These are phyloP conservation scores for Cryphonectria parasitica DNA, from an alignment of 2,329 filamentous ascomycete species.

Conservation along the genomic window DNA sequence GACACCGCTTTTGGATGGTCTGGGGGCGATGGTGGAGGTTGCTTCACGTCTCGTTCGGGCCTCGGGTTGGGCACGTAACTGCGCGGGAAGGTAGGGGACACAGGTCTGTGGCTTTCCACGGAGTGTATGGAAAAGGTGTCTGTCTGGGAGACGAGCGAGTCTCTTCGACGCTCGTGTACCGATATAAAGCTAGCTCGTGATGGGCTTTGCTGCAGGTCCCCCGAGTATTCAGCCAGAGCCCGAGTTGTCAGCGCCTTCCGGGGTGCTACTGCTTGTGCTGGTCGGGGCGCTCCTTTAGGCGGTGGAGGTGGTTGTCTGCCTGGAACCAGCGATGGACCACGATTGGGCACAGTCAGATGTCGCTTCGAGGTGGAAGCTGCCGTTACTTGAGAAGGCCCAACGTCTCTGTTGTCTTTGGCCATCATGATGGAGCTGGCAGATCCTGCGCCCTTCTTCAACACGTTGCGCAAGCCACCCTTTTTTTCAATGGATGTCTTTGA, in stretches of 20 bases:
- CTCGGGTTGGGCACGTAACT: conserved; percentile 39
- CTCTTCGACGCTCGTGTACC: conserved; percentile 53
- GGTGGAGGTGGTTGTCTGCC: conserved; percentile 41
- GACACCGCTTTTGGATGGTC: conserved; percentile 39
- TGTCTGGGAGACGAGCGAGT: conserved; percentile 60
- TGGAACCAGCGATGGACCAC: conserved; percentile 38
- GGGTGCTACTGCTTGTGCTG: conserved; percentile 41
- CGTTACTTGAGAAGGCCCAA: conserved; percentile 27
- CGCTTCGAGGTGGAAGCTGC: conserved; percentile 32
- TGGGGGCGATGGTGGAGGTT: conserved; percentile 27
- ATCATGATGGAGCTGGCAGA: conserved; percentile 53
- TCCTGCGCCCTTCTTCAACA: conserved; percentile 53
- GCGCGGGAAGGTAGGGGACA: conserved; percentile 46
- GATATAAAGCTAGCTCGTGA: conserved; percentile 56
- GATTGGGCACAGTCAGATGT: conserved; percentile 38
- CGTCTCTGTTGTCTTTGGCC: conserved; percentile 42
- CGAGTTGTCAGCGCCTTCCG: conserved; percentile 44
- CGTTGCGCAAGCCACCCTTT: conserved; percentile 52
- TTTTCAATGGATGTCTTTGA: conserved; percentile 44
- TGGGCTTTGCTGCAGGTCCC: conserved; percentile 42
- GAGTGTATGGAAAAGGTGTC: conserved; percentile 59
- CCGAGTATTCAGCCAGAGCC: conserved; percentile 39
- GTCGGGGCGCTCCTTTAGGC: conserved; percentile 42
- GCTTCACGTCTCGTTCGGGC: conserved; percentile 40
- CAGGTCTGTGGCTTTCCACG: conserved; percentile 47